Conservation (phyloP, 2,329 filamentous ascomycete genomes). For the Colletotrichum scovillei region DNA sequence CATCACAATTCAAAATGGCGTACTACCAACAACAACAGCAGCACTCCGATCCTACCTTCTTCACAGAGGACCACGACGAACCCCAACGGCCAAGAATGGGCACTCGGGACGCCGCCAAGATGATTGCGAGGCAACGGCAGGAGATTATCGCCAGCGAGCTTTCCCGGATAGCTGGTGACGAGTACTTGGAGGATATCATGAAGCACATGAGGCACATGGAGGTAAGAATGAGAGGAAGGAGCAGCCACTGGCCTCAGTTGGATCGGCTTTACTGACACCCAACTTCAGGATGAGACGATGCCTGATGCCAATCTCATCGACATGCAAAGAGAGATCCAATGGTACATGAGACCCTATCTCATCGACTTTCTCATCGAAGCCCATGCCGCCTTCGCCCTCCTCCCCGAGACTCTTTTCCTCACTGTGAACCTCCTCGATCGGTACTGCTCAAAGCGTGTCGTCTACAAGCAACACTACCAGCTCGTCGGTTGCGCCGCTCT, state of each 20-base stretch:
- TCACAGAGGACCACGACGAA: constrained; percentile 66
- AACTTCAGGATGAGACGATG: constrained; percentile 77
- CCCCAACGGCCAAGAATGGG: constrained; percentile 67
- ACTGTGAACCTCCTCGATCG: constrained; percentile 96
- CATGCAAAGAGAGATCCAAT: constrained; percentile 98
- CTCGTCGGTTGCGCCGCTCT: constrained; percentile 95
- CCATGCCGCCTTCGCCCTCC: constrained; percentile 91
- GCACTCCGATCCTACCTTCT: constrained; percentile 61
- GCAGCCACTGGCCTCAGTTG: neutral
- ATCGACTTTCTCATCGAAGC: constrained; percentile 99
- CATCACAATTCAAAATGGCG: constrained; percentile 56
- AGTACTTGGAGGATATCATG: constrained; percentile 95
- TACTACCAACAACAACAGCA: constrained; percentile 48
- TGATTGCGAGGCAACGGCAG: constrained; percentile 84
- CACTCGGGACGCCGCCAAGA: constrained; percentile 79
- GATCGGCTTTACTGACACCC: constrained; percentile 5
- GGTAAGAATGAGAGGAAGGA: constrained; percentile 54
- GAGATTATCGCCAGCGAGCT: constrained; percentile 90
- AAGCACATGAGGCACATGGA: constrained; percentile 97
- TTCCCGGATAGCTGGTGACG: constrained; percentile 84
- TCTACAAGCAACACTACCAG: constrained; percentile 99
- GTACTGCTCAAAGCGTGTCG: constrained; percentile 97
- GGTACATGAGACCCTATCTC: constrained; percentile 99
- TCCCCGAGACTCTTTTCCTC: constrained; percentile 95
- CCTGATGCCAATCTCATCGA: constrained; percentile 98